These are phyloP conservation scores for Sporothrix sp. DNA, from an alignment of 2,329 filamentous ascomycete genomes.

Conservation along the genomic window DNA sequence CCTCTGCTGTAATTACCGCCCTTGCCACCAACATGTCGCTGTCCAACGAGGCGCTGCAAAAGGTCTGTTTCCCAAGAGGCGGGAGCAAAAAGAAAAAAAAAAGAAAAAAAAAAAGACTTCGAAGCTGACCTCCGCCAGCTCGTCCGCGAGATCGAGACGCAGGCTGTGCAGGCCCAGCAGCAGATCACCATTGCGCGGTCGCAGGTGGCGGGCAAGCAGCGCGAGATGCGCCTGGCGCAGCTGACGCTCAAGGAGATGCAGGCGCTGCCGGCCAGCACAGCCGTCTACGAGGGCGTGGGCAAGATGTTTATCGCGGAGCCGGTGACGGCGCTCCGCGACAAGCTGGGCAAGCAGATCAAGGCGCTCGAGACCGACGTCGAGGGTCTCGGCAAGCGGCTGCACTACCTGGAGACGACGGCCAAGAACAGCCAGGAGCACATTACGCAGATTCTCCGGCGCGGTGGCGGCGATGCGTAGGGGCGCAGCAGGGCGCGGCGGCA, in stretches of 20 bases:
- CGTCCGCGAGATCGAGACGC: constrained; percentile 86
- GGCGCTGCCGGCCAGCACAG: constrained; percentile 63
- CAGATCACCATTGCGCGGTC: constrained; percentile 79
- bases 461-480: constrained; percentile 23
- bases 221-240: constrained; percentile 80
- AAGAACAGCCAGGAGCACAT: constrained; percentile 91
- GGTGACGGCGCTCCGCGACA: constrained; percentile 60
- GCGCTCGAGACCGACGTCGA: constrained; percentile 69
- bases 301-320: constrained; percentile 94
- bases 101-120: no score
- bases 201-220: constrained; percentile 76
- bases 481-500: not conserved
- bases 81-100: no score
- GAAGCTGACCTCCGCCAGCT: constrained; percentile 47
- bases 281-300: constrained; percentile 87
- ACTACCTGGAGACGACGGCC: constrained; percentile 89
- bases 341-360: constrained; percentile 64
- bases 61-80: constrained; percentile 59
- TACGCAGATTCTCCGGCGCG: constrained; percentile 68
- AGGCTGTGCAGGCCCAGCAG: constrained; percentile 80
- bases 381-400: constrained; percentile 75
- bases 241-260: constrained; percentile 76
- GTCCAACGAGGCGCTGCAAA: constrained; percentile 85
- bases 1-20: not conserved
- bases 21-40: constrained; percentile 60